These are phyloP conservation scores for Phanerochaete carnosa DNA, from an alignment of 768 basidiomycete genomes.

Conservation along the genomic window DNA sequence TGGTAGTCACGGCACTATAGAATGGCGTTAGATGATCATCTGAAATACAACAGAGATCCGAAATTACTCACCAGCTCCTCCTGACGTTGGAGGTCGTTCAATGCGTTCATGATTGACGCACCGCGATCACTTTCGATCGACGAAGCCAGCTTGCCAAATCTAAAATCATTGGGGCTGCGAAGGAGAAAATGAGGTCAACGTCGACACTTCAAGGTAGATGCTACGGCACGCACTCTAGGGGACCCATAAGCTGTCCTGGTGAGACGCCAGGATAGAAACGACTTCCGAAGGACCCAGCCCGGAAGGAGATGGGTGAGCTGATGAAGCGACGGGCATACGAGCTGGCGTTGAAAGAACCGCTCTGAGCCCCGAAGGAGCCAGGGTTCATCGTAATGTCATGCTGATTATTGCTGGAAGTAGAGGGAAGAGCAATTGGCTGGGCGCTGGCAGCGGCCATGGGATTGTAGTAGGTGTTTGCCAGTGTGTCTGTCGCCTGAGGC, in stretches of 20 bases:
- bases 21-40: neutral
- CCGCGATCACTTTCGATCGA: slow-evolving; percentile 62
- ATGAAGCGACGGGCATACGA: slow-evolving; percentile 68
- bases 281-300: slow-evolving; percentile 61
- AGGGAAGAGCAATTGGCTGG: slow-evolving; percentile 24
- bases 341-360: slow-evolving; percentile 57
- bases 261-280: slow-evolving; percentile 63
- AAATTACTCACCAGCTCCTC: slow-evolving; percentile 61
- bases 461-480: neutral
- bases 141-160: slow-evolving; percentile 42
- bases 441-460: slow-evolving; percentile 10
- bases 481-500: slow-evolving; percentile 6
- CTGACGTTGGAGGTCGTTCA: slow-evolving; percentile 63
- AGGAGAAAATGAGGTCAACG: neutral
- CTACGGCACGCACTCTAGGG: slow-evolving; percentile 55
- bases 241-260: slow-evolving; percentile 56
- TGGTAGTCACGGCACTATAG: slow-evolving; percentile 79
- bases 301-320: slow-evolving; percentile 72
- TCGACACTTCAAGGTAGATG: neutral
- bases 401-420: slow-evolving; percentile 23
- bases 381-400: slow-evolving; percentile 35
- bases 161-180: slow-evolving; percentile 43
- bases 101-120: slow-evolving; percentile 54
- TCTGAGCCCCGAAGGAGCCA: slow-evolving; percentile 46
- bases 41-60: neutral